Evolutionary conservation across 192 early-diverging fungal species (phyloP).

Genomic region (Umbelopsis sp.): DNA sequence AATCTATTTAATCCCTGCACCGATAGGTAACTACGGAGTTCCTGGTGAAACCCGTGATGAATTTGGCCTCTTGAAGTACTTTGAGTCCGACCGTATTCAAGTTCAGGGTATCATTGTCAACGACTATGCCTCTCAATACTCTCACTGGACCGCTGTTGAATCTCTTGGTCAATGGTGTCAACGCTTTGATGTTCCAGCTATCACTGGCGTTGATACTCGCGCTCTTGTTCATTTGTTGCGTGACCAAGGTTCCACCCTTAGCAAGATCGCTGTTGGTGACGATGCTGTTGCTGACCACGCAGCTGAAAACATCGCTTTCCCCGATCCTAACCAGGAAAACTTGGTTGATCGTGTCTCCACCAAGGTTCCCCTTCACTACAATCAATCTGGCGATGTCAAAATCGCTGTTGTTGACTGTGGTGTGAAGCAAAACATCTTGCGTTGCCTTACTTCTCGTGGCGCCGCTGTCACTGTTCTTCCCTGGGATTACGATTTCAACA

Average conservation of each 20-base stretch:
- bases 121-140: slow-evolving; percentile 89
- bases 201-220: slow-evolving; percentile 92
- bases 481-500: slow-evolving; percentile 78
- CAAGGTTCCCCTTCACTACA: slow-evolving; percentile 66
- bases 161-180: slow-evolving; percentile 89
- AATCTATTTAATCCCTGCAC: not conserved
- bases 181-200: slow-evolving; percentile 80
- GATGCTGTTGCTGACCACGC: slow-evolving; percentile 38
- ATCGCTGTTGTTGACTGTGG: slow-evolving; percentile 90
- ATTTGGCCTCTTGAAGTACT: slow-evolving; percentile 83
- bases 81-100: slow-evolving; percentile 87
- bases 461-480: slow-evolving; percentile 86
- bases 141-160: slow-evolving; percentile 93
- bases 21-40: slow-evolving; percentile 84
- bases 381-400: slow-evolving; percentile 76
- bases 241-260: slow-evolving; percentile 84
- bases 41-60: slow-evolving; percentile 72
- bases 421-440: slow-evolving; percentile 92
- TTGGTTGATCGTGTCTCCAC: slow-evolving; percentile 83
- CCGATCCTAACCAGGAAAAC: slow-evolving; percentile 77
- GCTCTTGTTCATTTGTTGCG: slow-evolving; percentile 84
- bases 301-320: slow-evolving; percentile 46
- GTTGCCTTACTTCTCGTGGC: slow-evolving; percentile 78
- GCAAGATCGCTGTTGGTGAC: slow-evolving; percentile 70
- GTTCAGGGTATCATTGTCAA: slow-evolving; percentile 85